Percentiles rank a stretch among this genome's conserved stretches.
These are phyloP conservation scores for Pholiota microspora DNA, from an alignment of 768 basidiomycete genomes.

Conservation along the genomic window DNA sequence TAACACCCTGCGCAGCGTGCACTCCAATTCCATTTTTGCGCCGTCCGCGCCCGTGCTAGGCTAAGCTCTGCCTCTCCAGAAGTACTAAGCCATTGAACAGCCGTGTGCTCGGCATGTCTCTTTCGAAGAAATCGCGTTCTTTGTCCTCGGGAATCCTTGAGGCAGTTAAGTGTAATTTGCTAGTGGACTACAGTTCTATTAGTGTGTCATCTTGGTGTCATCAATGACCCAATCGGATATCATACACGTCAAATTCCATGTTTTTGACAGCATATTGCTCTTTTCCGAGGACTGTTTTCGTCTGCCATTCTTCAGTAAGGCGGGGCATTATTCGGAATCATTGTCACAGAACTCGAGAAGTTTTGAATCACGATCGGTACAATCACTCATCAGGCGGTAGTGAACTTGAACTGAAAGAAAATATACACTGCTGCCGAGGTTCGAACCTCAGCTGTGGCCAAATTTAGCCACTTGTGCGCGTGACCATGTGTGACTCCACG, in stretches of 20 bases:
- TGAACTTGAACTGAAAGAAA: too few relatives aligned
- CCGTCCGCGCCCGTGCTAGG: not conserved
- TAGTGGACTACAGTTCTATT: not conserved
- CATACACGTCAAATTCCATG: not conserved
- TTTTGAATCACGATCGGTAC: not conserved
- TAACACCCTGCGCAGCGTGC: conserved; percentile 21
- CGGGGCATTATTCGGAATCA: not conserved
- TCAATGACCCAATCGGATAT: not conserved
- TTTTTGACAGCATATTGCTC: not conserved
- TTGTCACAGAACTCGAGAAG: not conserved
- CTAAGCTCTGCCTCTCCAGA: conserved; percentile 2
- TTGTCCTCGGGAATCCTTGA: not conserved
- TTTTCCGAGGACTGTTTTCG: not conserved
- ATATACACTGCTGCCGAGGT: too few relatives aligned
- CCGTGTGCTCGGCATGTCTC: not conserved
- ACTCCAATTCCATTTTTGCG: not conserved
- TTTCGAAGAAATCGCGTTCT: not conserved
- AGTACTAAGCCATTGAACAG: not conserved
- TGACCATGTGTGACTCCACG: not conserved
- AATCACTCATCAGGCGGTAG: too few relatives aligned
- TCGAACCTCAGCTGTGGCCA: too few relatives aligned
- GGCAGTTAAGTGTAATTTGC: not conserved
- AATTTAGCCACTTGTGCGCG: not conserved
- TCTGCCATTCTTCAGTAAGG: not conserved
- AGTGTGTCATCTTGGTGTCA: too few relatives aligned